Conservation (phyloP, 176 grass and related monocot genomes). For the Triticum monococcum region DNA sequence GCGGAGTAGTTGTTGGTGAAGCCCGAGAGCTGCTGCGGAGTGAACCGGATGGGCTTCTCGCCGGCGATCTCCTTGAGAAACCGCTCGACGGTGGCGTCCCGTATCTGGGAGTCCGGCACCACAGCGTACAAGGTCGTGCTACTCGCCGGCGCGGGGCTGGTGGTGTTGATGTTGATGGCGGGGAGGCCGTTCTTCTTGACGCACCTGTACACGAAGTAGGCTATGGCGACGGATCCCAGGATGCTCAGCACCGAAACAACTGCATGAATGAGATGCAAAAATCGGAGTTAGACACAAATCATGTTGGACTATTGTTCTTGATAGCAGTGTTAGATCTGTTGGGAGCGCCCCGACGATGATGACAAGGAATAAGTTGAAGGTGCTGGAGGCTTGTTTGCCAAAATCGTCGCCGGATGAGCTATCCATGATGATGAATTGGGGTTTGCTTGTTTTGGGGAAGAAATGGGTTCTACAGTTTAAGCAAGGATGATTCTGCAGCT, state of each 20-base stretch:
- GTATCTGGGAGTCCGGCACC: neutral
- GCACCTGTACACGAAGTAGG: neutral
- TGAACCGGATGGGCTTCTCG: constrained; percentile 30
- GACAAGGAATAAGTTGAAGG: neutral
- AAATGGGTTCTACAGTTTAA: too few species aligned
- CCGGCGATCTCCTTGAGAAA: neutral
- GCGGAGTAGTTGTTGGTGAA: constrained; percentile 16
- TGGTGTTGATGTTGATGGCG: neutral
- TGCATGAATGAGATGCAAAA: neutral
- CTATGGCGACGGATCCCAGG: neutral
- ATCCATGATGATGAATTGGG: neutral
- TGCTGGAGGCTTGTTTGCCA: neutral
- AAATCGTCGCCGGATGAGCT: neutral
- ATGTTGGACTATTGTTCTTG: neutral
- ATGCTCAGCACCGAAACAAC: neutral
- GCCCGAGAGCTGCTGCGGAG: neutral
- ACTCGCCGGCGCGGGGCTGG: neutral
- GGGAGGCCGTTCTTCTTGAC: neutral
- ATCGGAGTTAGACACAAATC: neutral
- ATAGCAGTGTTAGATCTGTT: neutral
- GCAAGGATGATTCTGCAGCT: too few species aligned
- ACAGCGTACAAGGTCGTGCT: neutral
- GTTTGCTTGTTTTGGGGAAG: too few species aligned
- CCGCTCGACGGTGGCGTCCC: neutral
- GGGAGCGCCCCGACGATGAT: neutral